phyloP scores from a whole-genome alignment of 306 rosid species.

The Quercus ilex region DNA sequence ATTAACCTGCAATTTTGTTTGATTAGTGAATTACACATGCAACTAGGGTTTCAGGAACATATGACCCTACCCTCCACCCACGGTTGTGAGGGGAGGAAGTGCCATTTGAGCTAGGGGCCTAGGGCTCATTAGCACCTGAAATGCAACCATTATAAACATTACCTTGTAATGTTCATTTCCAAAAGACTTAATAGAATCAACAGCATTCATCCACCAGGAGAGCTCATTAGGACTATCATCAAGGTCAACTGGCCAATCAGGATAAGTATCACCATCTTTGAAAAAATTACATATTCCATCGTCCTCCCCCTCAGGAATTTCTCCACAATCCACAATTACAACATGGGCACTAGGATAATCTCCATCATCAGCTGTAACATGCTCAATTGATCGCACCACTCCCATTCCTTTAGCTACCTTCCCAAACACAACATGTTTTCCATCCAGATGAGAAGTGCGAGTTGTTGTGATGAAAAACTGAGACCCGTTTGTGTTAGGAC shows the following conservation, averaged over 20 bases:
- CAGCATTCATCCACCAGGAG: slow-evolving; percentile 80
- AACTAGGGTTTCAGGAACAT: too few relatives aligned
- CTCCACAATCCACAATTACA: slow-evolving; percentile 67
- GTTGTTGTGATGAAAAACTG: slow-evolving; percentile 87
- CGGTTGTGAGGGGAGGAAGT: too few relatives aligned
- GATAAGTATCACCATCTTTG: slow-evolving; percentile 80
- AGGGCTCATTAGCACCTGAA: neutral
- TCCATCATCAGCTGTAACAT: slow-evolving; percentile 37
- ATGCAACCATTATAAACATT: neutral
- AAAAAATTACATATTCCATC: slow-evolving; percentile 80
- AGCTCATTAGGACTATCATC: slow-evolving; percentile 61
- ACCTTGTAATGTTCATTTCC: slow-evolving; percentile 84
- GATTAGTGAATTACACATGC: too few relatives aligned
- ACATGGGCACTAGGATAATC: slow-evolving; percentile 58
- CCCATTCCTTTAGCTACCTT: slow-evolving; percentile 89
- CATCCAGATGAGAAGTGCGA: slow-evolving; percentile 79
- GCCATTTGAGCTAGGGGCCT: too few relatives aligned
- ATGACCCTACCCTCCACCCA: too few relatives aligned
- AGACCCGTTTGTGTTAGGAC: slow-evolving; percentile 80
- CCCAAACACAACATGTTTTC: slow-evolving; percentile 91
- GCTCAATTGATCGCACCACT: slow-evolving; percentile 79
- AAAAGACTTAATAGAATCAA: slow-evolving; percentile 61
- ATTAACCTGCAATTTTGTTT: neutral
- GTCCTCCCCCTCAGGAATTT: slow-evolving; percentile 61
- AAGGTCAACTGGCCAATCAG: slow-evolving; percentile 94